phyloP scores from a whole-genome alignment of 768 basidiomycete species.

The Exidia glandulosa region DNA sequence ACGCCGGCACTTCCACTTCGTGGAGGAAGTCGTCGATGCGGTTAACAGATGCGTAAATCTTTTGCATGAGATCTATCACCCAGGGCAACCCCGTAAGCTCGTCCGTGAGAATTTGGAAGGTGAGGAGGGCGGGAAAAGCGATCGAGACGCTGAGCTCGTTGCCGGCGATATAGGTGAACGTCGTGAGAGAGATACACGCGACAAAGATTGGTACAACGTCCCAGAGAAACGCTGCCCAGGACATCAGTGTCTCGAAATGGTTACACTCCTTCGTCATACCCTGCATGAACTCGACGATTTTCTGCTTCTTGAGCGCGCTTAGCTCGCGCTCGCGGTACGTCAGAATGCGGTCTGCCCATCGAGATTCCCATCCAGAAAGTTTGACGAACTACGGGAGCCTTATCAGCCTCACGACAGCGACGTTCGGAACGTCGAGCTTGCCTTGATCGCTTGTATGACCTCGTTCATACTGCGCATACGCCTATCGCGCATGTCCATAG shows the following conservation, averaged over 20 bases:
- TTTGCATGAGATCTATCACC: background rate
- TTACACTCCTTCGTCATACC: too few relatives aligned
- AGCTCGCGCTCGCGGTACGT: background rate
- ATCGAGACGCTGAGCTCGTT: background rate
- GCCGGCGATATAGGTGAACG: background rate
- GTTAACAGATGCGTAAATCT: conserved; percentile 29
- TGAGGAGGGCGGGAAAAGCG: background rate
- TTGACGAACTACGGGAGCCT: too few relatives aligned
- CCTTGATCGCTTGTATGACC: background rate
- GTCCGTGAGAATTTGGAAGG: background rate
- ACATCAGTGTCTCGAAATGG: too few relatives aligned
- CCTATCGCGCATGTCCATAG: background rate
- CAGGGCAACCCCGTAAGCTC: background rate
- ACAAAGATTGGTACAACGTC: background rate
- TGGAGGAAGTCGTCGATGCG: conserved; percentile 64
- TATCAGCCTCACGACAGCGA: too few relatives aligned
- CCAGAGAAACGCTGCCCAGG: background rate
- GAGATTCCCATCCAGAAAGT: background rate
- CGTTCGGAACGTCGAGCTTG: too few relatives aligned
- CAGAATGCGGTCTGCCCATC: background rate
- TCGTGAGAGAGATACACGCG: background rate
- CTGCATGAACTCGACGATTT: background rate
- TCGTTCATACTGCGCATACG: background rate
- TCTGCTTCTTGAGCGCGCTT: background rate
- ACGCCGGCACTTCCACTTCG: conserved; percentile 70